These are phyloP conservation scores for Tripterygium wilfordii DNA, from an alignment of 177 flowering plant species.

Conservation along the genomic window DNA sequence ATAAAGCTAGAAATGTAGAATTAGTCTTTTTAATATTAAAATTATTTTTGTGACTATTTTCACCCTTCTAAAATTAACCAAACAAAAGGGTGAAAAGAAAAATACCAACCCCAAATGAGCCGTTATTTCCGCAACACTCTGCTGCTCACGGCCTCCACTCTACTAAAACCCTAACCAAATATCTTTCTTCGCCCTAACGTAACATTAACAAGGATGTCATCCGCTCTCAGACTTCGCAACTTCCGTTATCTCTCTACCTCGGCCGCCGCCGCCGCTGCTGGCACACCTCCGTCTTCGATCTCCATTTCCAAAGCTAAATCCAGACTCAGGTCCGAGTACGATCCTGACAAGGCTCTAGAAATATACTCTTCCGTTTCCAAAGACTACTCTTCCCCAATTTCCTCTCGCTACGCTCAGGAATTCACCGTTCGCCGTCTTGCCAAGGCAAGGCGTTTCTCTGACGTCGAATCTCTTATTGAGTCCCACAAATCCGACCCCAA, in stretches of 20 bases:
- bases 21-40: too few species aligned
- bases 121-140: too few species aligned
- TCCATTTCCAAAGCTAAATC: constrained; percentile 45
- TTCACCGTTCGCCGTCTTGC: constrained; percentile 63
- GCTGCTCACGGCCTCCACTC: too few species aligned
- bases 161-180: too few species aligned
- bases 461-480: constrained; percentile 56
- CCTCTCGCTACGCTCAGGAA: constrained; percentile 59
- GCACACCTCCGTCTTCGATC: too few species aligned
- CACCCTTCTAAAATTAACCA: too few species aligned
- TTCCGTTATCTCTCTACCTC: constrained; percentile 30
- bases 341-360: constrained; percentile 66
- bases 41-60: too few species aligned
- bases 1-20: too few species aligned
- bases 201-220: too few species aligned
- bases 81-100: background rate
- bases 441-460: constrained; percentile 53
- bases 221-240: too few species aligned
- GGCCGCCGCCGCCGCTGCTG: too few species aligned
- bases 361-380: constrained; percentile 50
- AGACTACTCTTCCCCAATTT: constrained; percentile 26
- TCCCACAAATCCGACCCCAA: constrained; percentile 59
- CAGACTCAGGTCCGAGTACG: constrained; percentile 37
- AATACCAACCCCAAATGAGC: too few species aligned
- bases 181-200: background rate